Base-by-base conservation (phyloP, 1,139 yeast genomes). In the Komagataea norvegica region DNA sequence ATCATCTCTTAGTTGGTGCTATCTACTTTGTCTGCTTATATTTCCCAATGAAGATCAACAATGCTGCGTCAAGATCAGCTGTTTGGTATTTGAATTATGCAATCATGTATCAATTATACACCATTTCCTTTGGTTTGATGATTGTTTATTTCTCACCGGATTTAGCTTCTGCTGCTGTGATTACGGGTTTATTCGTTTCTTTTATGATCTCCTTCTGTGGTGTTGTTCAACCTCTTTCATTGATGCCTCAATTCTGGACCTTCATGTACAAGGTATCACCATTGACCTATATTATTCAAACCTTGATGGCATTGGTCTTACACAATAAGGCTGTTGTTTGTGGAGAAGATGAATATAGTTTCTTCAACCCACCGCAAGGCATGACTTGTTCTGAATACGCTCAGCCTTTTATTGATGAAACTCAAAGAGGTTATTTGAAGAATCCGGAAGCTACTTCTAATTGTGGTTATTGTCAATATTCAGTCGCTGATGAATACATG, bases 181-280 rank as follows among this genome's bases (percentile, higher is more conserved):
- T 78, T 32, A 65, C 70, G 38, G 74, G 77, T 42, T 63, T 76
- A 52, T 63, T 68, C 44, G 64, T 74, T 46, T 64, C 79, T 6
- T 72, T 78, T 44, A 61, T 76, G 60, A 65, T 78, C 40, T 64
- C 71, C 9, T 77, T 77, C 62, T 71, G 79, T 52, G 86, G 86
- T 56, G 79, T 79, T 42, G 72, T 76, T 37, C 84, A 77, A 54
- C 81, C 82, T 13, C 62, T 60, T 16, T 40, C 51, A 4, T 62
- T 72, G 40, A 70, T 79, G 72, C 84, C 83, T n/a, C 77, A 79
- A 2, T 81, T 83, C 62, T 82, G 81, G 80, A 69, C 66, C 2
- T 86, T 83, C 65, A 79, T 83, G 85, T 75, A 79, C 63, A 74
- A 79, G 53, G 72, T 72, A 3, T 76, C 84, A 6, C 91, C 91